These are phyloP conservation scores for Magnaporthiopsis rhizophila DNA, from an alignment of 2,329 filamentous ascomycete genomes.

Conservation along the genomic window DNA sequence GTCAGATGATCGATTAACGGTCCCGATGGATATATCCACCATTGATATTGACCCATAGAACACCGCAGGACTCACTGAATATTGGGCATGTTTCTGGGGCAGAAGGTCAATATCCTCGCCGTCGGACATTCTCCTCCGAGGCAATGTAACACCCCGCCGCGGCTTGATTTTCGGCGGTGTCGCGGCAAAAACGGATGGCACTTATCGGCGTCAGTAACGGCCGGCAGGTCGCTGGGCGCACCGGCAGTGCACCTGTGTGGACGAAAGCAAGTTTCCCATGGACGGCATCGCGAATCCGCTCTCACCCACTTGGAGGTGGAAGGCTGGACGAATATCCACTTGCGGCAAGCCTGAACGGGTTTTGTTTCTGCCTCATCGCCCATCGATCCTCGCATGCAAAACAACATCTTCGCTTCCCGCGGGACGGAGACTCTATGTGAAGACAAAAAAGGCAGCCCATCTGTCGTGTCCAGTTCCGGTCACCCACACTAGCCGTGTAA, in stretches of 20 bases:
- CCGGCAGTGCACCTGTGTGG: too few relatives aligned
- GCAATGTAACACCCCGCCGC: background rate
- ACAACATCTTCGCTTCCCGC: background rate
- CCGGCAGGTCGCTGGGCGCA: too few relatives aligned
- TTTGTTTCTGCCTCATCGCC: background rate
- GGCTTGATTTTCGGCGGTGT: background rate
- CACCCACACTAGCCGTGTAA: too few relatives aligned
- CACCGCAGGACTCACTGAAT: background rate
- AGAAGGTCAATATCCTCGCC: background rate
- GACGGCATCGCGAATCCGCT: too few relatives aligned
- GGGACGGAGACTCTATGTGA: background rate
- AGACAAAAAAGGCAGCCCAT: background rate
- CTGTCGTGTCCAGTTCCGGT: too few relatives aligned
- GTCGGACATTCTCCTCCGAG: background rate
- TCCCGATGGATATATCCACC: background rate
- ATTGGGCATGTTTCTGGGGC: background rate
- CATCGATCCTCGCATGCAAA: background rate
- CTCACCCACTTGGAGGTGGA: too few relatives aligned
- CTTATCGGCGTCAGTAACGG: too few relatives aligned
- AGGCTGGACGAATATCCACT: background rate
- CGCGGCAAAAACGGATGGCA: too few relatives aligned
- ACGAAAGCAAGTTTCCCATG: too few relatives aligned
- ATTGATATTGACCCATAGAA: background rate
- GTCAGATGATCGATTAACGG: background rate
- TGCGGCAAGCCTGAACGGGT: background rate